Base-by-base conservation (phyloP, 1,139 yeast species). In the Lodderomyces orthopsilosis region DNA sequence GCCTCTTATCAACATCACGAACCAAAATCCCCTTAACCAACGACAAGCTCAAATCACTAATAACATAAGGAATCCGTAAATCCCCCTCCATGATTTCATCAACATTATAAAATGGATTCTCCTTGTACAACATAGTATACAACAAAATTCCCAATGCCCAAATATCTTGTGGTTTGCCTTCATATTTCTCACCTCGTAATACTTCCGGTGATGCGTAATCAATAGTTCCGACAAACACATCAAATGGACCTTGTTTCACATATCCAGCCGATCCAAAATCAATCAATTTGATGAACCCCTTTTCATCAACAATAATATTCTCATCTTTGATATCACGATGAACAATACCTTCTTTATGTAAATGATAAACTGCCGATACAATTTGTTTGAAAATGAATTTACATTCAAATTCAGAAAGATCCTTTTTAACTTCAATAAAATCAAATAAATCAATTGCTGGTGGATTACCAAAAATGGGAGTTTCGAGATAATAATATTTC, bases 191-290 rank as follows among this genome's bases (percentile, higher is more conserved):
- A 7, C 98, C 98, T 42, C 83, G 76, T 28, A 93, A 71, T 0
- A 93, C 96, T 63, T 93, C 98, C 0, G 98, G 98, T 0, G 97
- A 94, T 0, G 98, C 98, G 62, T 91, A 93, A 62, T 93, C 98
- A 35, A 93, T 82, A 0, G 98, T 93, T 2, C 98, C 98, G 1
- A 93, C 98, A 66, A 93, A 93, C 9, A 91, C 96, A 55, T 91
- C 96, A 65, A 91, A 93, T 2, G 98, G 98, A 0, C 98, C 98
- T 63, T 84, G 91, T 51, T 78, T 81, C 18, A 83, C 79, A 62
- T 89, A 88, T 0, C 97, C 96, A 1, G 97, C 96, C 44, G 95
- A 84, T 0, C 98, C 98, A 64, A 90, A 93, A 65, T 93, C 98
- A 58, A 93, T 93, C 47, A 93, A 70, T 62, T 91, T 91, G 45